Conservation (phyloP, 129 eudicot species). For the Lactuca saligna region DNA sequence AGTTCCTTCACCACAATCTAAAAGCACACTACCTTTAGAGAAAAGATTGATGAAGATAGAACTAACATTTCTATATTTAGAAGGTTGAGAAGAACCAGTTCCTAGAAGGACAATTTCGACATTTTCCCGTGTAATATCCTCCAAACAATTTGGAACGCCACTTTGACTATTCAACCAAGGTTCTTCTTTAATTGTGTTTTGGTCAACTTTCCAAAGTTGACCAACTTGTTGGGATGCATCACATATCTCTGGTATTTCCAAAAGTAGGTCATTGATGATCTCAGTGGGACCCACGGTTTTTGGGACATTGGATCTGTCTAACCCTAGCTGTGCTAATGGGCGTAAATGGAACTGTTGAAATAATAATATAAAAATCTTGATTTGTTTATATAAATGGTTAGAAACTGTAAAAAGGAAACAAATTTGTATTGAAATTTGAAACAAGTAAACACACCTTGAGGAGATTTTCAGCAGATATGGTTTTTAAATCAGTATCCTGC, state of each 20-base stretch:
- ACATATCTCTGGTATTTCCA: slow-evolving; percentile 74
- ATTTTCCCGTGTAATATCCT: slow-evolving; percentile 69
- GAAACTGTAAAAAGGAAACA: slow-evolving; percentile 1
- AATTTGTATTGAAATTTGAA: background rate
- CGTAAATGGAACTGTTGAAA: slow-evolving; percentile 71
- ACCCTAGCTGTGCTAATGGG: slow-evolving; percentile 70
- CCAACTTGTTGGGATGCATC: slow-evolving; percentile 71
- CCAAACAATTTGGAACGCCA: slow-evolving; percentile 62
- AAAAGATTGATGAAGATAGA: slow-evolving; percentile 85
- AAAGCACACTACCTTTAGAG: slow-evolving; percentile 71
- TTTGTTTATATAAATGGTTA: background rate
- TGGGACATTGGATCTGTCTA: slow-evolving; percentile 77
- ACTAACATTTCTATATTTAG: slow-evolving; percentile 87
- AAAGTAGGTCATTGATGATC: slow-evolving; percentile 50
- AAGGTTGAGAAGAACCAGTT: slow-evolving; percentile 96
- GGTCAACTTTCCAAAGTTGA: slow-evolving; percentile 44
- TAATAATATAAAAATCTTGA: slow-evolving; percentile 6
- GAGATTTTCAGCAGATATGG: slow-evolving; percentile 78
- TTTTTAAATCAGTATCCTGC: slow-evolving; percentile 50
- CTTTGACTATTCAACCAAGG: slow-evolving; percentile 62
- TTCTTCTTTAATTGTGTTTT: slow-evolving; percentile 49
- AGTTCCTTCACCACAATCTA: slow-evolving; percentile 97
- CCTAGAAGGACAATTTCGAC: slow-evolving; percentile 94
- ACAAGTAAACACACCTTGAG: slow-evolving; percentile 55
- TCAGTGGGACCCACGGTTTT: slow-evolving; percentile 19